Evolutionary conservation across 2,329 filamentous ascomycete species (phyloP).

Genomic region (Eutypella sp.): DNA sequence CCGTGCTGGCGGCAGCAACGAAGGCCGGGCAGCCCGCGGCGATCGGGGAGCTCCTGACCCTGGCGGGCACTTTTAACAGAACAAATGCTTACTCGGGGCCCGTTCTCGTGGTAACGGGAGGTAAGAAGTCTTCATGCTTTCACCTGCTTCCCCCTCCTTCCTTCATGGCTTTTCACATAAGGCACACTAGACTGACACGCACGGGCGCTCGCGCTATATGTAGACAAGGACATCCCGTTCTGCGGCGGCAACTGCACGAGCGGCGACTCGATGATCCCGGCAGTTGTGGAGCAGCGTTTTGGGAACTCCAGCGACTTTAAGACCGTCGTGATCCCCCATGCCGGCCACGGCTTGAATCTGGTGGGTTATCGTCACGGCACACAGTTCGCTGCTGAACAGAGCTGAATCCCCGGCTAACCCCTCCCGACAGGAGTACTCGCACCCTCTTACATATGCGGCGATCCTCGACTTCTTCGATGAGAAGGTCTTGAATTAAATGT

Average conservation of each 20-base stretch:
- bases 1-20: constrained; percentile 41
- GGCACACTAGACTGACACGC: no score
- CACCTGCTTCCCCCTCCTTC: not conserved
- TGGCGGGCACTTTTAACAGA: constrained; percentile 34
- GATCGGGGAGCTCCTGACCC: constrained; percentile 53
- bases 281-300: constrained; percentile 33
- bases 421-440: constrained; percentile 23
- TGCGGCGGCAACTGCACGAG: constrained; percentile 58
- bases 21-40: constrained; percentile 51
- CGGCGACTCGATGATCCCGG: constrained; percentile 37
- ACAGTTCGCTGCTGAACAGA: not conserved
- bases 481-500: constrained; percentile 6
- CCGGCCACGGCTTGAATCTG: constrained; percentile 49
- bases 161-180: no score
- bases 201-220: no score
- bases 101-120: constrained; percentile 54
- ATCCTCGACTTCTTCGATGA: constrained; percentile 34
- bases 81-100: constrained; percentile 45
- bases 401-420: not conserved
- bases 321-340: constrained; percentile 47
- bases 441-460: constrained; percentile 25
- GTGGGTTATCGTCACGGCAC: constrained; percentile 17
- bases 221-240: constrained; percentile 48
- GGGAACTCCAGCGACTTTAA: constrained; percentile 43
- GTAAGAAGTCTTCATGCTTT: constrained; percentile 22